A percentile compares a stretch with the other conserved stretches of the same genome.
Evolutionary conservation across 2,329 filamentous ascomycete species (phyloP).

Genomic region (Trichoderma breve): DNA sequence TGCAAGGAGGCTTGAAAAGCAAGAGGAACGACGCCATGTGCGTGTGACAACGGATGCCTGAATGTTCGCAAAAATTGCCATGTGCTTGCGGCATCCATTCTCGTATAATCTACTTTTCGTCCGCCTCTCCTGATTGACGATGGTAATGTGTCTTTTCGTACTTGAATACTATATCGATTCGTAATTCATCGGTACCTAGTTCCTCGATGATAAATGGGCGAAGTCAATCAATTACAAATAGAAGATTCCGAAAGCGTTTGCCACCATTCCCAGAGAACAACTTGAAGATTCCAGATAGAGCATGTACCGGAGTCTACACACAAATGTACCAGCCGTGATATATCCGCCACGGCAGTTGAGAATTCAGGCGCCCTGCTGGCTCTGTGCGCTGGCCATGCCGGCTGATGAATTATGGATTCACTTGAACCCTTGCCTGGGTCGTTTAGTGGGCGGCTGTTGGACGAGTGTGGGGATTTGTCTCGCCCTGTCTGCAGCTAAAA

Average conservation of each 20-base stretch:
- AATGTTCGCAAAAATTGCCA: background rate
- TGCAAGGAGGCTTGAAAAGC: background rate
- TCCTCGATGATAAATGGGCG: background rate
- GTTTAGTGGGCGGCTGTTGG: slow-evolving; percentile 7
- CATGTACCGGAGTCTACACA: background rate
- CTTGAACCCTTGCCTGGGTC: background rate
- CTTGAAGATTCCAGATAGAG: background rate
- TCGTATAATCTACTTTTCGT: background rate
- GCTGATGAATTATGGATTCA: background rate
- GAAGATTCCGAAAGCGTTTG: background rate
- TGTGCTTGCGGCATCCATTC: background rate
- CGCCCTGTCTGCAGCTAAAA: slow-evolving; percentile 8
- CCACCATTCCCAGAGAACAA: background rate
- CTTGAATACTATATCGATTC: background rate
- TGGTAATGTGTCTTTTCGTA: no score
- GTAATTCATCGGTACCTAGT: background rate
- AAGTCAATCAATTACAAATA: background rate
- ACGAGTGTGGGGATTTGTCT: background rate
- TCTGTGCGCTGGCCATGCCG: slow-evolving; percentile 10
- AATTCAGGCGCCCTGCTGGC: background rate
- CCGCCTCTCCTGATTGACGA: no score
- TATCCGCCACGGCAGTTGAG: background rate
- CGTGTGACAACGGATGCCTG: background rate
- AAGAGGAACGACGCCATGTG: background rate
- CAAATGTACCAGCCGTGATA: background rate